Conservation (phyloP, 306 rosid species). For the Senna siamea region DNA sequence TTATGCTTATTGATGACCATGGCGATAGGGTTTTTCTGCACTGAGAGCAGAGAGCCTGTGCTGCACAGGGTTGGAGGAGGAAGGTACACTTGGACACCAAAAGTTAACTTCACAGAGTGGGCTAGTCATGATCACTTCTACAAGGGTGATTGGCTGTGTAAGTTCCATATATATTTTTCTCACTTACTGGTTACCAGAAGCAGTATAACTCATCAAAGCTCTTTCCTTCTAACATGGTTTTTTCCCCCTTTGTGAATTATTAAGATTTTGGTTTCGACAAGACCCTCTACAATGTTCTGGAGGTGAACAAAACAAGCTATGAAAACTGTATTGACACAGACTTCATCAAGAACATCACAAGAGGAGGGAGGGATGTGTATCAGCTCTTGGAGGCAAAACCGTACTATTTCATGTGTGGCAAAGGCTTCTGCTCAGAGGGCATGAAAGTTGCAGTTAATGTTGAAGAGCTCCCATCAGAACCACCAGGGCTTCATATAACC, state of each 20-base stretch:
- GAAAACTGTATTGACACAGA: slow-evolving; percentile 39
- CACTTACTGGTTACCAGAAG: neutral
- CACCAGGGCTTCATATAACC: neutral
- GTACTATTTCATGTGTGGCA: slow-evolving; percentile 56
- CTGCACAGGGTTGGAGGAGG: slow-evolving; percentile 78
- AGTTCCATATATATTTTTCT: slow-evolving; percentile 1
- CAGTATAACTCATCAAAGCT: neutral
- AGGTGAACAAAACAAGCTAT: slow-evolving; percentile 48
- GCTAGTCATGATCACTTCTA: slow-evolving; percentile 52
- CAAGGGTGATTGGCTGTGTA: slow-evolving; percentile 71
- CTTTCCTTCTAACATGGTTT: neutral
- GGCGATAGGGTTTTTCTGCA: slow-evolving; percentile 19
- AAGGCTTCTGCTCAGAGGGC: slow-evolving; percentile 56
- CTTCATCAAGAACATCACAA: slow-evolving; percentile 46
- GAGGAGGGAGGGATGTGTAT: slow-evolving; percentile 56
- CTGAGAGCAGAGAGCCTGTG: slow-evolving; percentile 46
- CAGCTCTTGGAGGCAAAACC: slow-evolving; percentile 37
- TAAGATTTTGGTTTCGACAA: slow-evolving; percentile 55
- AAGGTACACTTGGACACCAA: slow-evolving; percentile 50
- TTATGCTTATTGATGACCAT: slow-evolving; percentile 26
- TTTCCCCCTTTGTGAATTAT: neutral
- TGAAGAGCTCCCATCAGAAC: neutral
- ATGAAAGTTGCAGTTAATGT: slow-evolving; percentile 56
- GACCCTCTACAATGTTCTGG: slow-evolving; percentile 41
- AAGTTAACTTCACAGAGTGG: slow-evolving; percentile 59